Base-by-base conservation (phyloP, 2,329 filamentous ascomycete genomes). In the Penicillium corylophilum region DNA sequence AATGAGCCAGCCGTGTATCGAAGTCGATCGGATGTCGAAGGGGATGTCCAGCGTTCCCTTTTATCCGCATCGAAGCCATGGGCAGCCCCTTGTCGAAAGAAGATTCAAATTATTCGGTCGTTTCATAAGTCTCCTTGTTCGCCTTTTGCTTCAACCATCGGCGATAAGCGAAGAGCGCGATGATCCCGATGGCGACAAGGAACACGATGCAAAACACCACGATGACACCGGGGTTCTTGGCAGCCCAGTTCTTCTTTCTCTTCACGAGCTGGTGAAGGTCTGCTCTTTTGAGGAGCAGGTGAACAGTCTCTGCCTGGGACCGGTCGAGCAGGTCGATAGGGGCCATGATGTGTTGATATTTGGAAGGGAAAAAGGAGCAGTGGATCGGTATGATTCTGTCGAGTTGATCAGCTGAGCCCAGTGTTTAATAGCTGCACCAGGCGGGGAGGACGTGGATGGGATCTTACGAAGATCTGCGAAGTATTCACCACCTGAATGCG, bases 181-280 rank as follows among this genome's bases (percentile, higher is more conserved):
- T 56, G 44, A 86, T 65, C 23, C 82, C 77, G 54, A 78, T 50
- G 35, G 55, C 75, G 58, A 86, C 79, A 54, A 83, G 62, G 63
- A 81, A 81, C 67, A 85, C 74, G 60, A 86, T 82, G 69, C 73
- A 77, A 70, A 86, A 83, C 50, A 86, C 83, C 57, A 85, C 73
- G 45, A 86, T 76, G 56, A 85, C 82, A 68, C 83, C 83, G 40
- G 79, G 76, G 64, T 86, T 80, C 28, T 70, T 63, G 54, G 70
- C 60, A 22, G 83, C 81, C 79, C 81, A 86, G 75, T 84, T 83
- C 64, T 84, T 83, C 64, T 54, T 45, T 40, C 64, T 57, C 20
- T 61, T 62, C 33, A 73, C 65, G 55, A 84, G 61, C 46, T 72
- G 68, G 42, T 60, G 54, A 16, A 58, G n/a, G n/a, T n/a, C n/a